Evolutionary conservation across 805 yeast species (phyloP).

Genomic region (Debaryomyces tyrocola): DNA sequence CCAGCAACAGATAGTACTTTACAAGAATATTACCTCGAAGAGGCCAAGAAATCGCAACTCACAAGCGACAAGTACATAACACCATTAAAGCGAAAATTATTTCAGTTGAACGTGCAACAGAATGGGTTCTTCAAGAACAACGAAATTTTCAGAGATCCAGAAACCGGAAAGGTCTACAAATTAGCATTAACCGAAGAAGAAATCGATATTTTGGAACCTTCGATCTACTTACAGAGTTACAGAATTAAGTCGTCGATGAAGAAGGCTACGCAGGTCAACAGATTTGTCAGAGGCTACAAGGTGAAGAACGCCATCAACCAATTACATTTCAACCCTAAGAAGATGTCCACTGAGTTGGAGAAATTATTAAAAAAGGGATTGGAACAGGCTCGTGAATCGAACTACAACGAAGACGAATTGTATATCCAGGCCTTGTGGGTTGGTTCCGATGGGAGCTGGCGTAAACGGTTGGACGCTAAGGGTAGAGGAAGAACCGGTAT

Average conservation of each 20-base stretch:
- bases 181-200: constrained; percentile 62
- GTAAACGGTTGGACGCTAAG: constrained; percentile 71
- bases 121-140: constrained; percentile 72
- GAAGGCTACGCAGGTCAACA: constrained; percentile 76
- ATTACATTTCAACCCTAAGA: constrained; percentile 82
- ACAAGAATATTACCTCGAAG: constrained; percentile 52
- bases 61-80: constrained; percentile 58
- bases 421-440: constrained; percentile 85
- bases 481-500: constrained; percentile 91
- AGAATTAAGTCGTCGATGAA: constrained; percentile 87
- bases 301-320: constrained; percentile 85
- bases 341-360: constrained; percentile 76
- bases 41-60: constrained; percentile 43
- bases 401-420: constrained; percentile 58
- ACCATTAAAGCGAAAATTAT: constrained; percentile 70
- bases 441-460: constrained; percentile 82
- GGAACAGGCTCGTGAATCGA: constrained; percentile 62
- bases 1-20: constrained; percentile 36
- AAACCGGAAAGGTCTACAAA: constrained; percentile 49
- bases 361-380: constrained; percentile 72
- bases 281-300: constrained; percentile 71
- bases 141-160: constrained; percentile 42
- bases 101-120: constrained; percentile 55
- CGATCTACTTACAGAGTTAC: constrained; percentile 76
- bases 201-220: constrained; percentile 80